A percentile compares a stretch with the other conserved stretches of the same genome.
phyloP scores from a whole-genome alignment of 2,329 filamentous ascomycete species.

The Phyllosticta ampelicida region DNA sequence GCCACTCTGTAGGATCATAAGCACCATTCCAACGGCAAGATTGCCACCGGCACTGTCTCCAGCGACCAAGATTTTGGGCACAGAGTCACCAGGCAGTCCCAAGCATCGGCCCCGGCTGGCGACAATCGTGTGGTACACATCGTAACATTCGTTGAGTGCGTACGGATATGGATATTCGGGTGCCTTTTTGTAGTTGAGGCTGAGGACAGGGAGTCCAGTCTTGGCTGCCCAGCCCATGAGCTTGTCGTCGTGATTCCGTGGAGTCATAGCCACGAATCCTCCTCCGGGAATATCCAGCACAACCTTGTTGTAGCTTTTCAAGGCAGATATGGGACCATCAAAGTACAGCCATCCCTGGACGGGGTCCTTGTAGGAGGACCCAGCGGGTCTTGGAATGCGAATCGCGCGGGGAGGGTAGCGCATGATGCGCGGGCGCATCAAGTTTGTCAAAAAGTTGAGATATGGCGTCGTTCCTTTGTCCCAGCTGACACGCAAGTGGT shows the following conservation, averaged over 20 bases:
- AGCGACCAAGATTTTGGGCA: conserved; percentile 60
- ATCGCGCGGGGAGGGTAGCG: conserved; percentile 72
- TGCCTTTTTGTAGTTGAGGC: conserved; percentile 82
- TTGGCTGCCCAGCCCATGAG: conserved; percentile 85
- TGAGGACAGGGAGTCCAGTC: conserved; percentile 78
- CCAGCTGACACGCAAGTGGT: conserved; percentile 88
- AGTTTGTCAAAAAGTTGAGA: conserved; percentile 56
- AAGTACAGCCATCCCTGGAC: conserved; percentile 88
- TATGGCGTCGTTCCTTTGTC: conserved; percentile 90
- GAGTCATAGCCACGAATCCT: conserved; percentile 93
- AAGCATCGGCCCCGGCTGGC: conserved; percentile 63
- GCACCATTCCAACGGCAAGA: conserved; percentile 64
- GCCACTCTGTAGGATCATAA: conserved; percentile 80
- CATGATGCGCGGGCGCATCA: conserved; percentile 70
- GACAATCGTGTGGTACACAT: conserved; percentile 68
- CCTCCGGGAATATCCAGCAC: conserved; percentile 88
- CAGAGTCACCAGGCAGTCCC: conserved; percentile 55
- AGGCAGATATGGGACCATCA: conserved; percentile 69
- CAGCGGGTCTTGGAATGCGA: conserved; percentile 67
- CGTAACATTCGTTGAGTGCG: conserved; percentile 77
- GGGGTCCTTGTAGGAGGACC: conserved; percentile 73
- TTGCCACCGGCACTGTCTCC: conserved; percentile 80
- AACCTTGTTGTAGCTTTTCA: conserved; percentile 65
- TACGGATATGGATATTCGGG: conserved; percentile 79
- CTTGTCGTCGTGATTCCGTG: conserved; percentile 89